Evolutionary conservation across 768 basidiomycete species (phyloP).

Genomic region (Boletus vermiculosoides): DNA sequence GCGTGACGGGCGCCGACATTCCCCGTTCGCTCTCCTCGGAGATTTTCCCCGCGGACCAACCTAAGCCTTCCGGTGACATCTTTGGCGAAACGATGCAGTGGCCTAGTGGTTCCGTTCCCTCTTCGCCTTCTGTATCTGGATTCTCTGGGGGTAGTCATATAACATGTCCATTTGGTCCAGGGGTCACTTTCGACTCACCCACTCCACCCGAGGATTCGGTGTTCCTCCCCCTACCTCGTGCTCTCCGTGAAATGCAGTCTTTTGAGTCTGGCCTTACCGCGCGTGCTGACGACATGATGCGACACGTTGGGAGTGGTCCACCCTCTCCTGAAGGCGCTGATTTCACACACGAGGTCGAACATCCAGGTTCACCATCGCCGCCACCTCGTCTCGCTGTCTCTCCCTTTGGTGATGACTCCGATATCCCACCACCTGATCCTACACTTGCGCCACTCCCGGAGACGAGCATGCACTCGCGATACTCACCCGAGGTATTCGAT

Average conservation of each 20-base stretch:
- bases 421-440: conserved; percentile 28
- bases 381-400: conserved; percentile 27
- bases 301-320: conserved; percentile 12
- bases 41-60: conserved; percentile 25
- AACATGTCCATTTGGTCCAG: conserved; percentile 60
- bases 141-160: conserved; percentile 33
- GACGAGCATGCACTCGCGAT: conserved; percentile 56
- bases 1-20: conserved; percentile 70
- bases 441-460: conserved; percentile 42
- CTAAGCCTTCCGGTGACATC: conserved; percentile 43
- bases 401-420: conserved; percentile 30
- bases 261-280: conserved; percentile 84
- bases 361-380: conserved; percentile 9
- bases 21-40: conserved; percentile 38
- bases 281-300: conserved; percentile 45
- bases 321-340: conserved; percentile 9
- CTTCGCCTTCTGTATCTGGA: conserved; percentile 35
- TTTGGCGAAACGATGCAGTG: conserved; percentile 70
- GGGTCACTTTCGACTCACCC: conserved; percentile 62
- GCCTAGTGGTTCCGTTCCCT: conserved; percentile 35
- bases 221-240: conserved; percentile 47
- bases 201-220: conserved; percentile 43
- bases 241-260: conserved; percentile 81
- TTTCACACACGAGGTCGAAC: neutral
- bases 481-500: conserved; percentile 76